Conservation (phyloP, 768 basidiomycete species). For the Rickenella mellea region DNA sequence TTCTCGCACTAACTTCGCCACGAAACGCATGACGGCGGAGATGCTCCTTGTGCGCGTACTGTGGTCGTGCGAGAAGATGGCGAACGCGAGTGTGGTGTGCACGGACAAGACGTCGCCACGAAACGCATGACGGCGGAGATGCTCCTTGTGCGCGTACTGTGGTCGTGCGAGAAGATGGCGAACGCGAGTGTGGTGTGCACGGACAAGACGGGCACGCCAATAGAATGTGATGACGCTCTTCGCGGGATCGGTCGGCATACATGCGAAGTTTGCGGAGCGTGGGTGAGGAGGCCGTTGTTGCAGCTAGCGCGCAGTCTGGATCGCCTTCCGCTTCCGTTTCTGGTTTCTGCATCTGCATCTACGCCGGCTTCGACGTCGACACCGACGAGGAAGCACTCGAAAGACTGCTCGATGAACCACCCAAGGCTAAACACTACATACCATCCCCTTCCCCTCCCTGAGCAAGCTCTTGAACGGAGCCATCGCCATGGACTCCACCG, state of each 20-base stretch:
- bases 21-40: constrained; percentile 38
- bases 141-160: constrained; percentile 38
- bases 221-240: constrained; percentile 42
- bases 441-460: constrained; percentile 19
- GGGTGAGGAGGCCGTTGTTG: constrained; percentile 32
- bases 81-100: constrained; percentile 35
- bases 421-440: constrained; percentile 44
- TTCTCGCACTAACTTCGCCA: too few relatives aligned
- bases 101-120: constrained; percentile 36
- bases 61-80: constrained; percentile 43
- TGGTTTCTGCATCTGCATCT: not conserved
- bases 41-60: constrained; percentile 41
- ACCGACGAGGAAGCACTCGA: constrained; percentile 30
- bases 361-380: not conserved
- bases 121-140: constrained; percentile 40
- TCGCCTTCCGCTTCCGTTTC: too few relatives aligned
- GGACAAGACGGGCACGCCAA: constrained; percentile 37
- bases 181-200: constrained; percentile 36
- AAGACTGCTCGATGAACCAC: constrained; percentile 86
- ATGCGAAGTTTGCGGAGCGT: constrained; percentile 34
- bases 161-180: constrained; percentile 42
- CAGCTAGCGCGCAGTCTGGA: constrained; percentile 1
- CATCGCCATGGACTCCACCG: constrained; percentile 42
- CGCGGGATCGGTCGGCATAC: constrained; percentile 36
- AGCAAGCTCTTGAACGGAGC: constrained; percentile 32